Conservation (phyloP, 177 flowering plant species). For the Vitis hybrid region DNA sequence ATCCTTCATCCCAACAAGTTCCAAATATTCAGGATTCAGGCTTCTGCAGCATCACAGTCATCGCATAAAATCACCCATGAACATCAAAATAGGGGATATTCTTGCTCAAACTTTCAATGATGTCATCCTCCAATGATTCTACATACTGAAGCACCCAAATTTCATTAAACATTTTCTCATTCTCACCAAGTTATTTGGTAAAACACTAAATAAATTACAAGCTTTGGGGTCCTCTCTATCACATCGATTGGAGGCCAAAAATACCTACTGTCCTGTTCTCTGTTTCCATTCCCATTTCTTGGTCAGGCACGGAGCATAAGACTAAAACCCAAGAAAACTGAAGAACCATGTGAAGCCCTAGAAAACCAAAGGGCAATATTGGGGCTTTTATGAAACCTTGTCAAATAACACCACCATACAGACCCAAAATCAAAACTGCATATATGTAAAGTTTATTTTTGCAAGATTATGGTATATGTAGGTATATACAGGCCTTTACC, state of each 20-base stretch:
- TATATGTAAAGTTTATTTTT: neutral
- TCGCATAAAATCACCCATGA: no score
- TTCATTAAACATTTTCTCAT: neutral
- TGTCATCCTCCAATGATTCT: no score
- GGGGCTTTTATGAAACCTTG: neutral
- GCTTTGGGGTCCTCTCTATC: neutral
- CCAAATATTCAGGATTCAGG: no score
- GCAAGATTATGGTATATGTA: slow-evolving; percentile 1
- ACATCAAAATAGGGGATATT: no score
- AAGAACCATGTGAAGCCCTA: neutral
- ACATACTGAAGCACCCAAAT: no score
- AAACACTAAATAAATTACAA: slow-evolving; percentile 1
- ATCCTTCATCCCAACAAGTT: no score
- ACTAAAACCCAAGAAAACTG: neutral
- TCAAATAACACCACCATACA: neutral
- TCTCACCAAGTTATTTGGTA: neutral
- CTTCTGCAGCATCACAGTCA: no score
- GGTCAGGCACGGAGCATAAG: neutral
- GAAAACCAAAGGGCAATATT: neutral
- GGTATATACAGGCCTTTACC: slow-evolving; percentile 21
- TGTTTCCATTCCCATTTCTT: neutral
- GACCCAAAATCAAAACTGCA: neutral
- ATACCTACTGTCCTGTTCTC: neutral
- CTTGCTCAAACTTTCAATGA: no score
- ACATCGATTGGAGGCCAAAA: neutral